phyloP scores from a whole-genome alignment of 2,329 filamentous ascomycete genomes.

The Pleurostoma richardsiae region DNA sequence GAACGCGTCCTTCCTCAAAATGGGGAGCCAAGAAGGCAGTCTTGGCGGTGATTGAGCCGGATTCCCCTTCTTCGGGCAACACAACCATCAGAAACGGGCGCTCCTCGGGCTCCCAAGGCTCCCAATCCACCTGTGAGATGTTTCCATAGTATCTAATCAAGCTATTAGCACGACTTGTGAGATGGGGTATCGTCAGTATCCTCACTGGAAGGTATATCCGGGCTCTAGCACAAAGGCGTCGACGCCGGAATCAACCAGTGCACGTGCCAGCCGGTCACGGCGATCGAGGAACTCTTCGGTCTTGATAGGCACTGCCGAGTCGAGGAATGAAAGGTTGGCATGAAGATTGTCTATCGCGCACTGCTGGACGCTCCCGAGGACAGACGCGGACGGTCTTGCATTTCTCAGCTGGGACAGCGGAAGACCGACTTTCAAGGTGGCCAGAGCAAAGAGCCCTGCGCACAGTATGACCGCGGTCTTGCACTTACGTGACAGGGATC shows the following conservation, averaged over 20 bases:
- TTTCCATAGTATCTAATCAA: constrained; percentile 50
- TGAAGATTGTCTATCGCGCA: constrained; percentile 50
- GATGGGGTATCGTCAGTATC: not conserved
- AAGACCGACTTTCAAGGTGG: too few species aligned
- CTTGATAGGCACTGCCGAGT: constrained; percentile 39
- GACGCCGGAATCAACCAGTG: constrained; percentile 41
- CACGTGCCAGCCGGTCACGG: constrained; percentile 49
- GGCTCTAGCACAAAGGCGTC: constrained; percentile 60
- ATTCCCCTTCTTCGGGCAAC: constrained; percentile 32
- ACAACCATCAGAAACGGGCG: constrained; percentile 59
- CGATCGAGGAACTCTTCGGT: constrained; percentile 48
- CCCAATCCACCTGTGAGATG: constrained; percentile 56
- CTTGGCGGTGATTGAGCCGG: constrained; percentile 40
- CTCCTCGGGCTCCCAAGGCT: constrained; percentile 61
- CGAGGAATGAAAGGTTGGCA: constrained; percentile 44
- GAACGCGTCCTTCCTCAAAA: constrained; percentile 56
- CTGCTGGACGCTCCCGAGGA: constrained; percentile 52
- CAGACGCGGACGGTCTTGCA: too few species aligned
- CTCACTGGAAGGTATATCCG: constrained; percentile 56
- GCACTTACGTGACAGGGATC: too few species aligned
- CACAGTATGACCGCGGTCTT: too few species aligned
- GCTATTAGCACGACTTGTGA: constrained; percentile 1
- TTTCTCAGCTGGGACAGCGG: too few species aligned
- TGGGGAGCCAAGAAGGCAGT: constrained; percentile 54
- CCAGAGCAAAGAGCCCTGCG: too few species aligned